A percentile compares a stretch with the other conserved stretches of the same genome.
These are phyloP conservation scores for Fusarium penzigii DNA, from an alignment of 2,329 filamentous ascomycete genomes.

Conservation along the genomic window DNA sequence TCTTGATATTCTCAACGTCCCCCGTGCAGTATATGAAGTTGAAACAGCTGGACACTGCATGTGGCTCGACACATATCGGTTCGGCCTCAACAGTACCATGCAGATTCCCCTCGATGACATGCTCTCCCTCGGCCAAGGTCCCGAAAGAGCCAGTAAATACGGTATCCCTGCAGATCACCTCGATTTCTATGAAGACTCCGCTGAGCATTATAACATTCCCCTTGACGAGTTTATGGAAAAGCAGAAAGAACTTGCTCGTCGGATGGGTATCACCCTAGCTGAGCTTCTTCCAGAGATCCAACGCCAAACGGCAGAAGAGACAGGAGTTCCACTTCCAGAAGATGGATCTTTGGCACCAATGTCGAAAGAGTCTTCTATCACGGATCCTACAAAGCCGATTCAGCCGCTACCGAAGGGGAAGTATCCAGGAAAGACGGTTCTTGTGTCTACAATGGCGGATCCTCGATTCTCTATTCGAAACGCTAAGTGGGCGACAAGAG, in stretches of 20 bases:
- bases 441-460: neutral
- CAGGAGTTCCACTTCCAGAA: neutral
- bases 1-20: neutral
- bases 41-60: neutral
- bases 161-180: neutral
- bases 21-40: neutral
- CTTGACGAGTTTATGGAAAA: neutral
- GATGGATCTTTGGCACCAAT: neutral
- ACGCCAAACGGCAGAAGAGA: neutral
- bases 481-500: conserved; percentile 1
- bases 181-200: neutral
- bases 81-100: neutral
- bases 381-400: neutral
- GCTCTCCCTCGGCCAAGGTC: neutral
- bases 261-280: neutral
- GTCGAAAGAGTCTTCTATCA: neutral
- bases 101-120: neutral
- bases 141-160: neutral
- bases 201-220: neutral
- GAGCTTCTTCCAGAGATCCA: neutral
- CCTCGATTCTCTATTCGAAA: neutral
- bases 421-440: neutral
- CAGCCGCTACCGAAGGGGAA: neutral
- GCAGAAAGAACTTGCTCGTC: neutral
- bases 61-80: neutral